phyloP scores from a whole-genome alignment of 345 rosid genomes.

The Arabidopsis suecica region DNA sequence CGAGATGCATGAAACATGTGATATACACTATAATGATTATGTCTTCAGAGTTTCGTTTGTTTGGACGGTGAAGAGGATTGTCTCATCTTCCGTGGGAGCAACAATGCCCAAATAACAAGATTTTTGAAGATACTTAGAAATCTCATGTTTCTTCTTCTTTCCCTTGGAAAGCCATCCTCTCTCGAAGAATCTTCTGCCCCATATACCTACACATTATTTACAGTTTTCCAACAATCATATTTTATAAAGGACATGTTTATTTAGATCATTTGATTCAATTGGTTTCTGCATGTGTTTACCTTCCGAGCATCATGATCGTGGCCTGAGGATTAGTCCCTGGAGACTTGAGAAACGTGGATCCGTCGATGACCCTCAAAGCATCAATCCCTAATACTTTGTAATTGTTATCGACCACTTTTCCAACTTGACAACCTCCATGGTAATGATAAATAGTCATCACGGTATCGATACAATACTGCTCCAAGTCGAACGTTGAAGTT shows the following conservation, averaged over 20 bases:
- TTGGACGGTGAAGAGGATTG: not conserved
- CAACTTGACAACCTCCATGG: conserved; percentile 71
- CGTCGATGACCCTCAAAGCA: conserved; percentile 60
- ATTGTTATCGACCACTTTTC: conserved; percentile 57
- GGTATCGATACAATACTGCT: conserved; percentile 65
- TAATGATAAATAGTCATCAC: conserved; percentile 71
- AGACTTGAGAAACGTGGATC: conserved; percentile 55
- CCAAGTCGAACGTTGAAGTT: conserved; percentile 48
- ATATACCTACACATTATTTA: conserved; percentile 48
- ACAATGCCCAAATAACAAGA: not conserved
- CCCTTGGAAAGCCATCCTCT: conserved; percentile 2
- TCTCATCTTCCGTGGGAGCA: not conserved
- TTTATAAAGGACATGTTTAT: not conserved
- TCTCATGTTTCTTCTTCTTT: conserved; percentile 11
- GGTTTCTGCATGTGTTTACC: conserved; percentile 44
- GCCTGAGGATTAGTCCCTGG: conserved; percentile 77
- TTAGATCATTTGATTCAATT: not conserved
- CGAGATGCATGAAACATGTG: not conserved
- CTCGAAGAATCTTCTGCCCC: conserved; percentile 51
- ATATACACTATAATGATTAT: not conserved
- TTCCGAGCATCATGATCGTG: conserved; percentile 76
- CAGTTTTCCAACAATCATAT: not conserved
- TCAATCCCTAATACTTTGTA: conserved; percentile 58
- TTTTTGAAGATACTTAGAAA: not conserved
- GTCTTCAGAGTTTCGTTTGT: too few species aligned